Evolutionary conservation across 2,329 filamentous ascomycete genomes (phyloP).

Genomic region (Fusarium continuum): DNA sequence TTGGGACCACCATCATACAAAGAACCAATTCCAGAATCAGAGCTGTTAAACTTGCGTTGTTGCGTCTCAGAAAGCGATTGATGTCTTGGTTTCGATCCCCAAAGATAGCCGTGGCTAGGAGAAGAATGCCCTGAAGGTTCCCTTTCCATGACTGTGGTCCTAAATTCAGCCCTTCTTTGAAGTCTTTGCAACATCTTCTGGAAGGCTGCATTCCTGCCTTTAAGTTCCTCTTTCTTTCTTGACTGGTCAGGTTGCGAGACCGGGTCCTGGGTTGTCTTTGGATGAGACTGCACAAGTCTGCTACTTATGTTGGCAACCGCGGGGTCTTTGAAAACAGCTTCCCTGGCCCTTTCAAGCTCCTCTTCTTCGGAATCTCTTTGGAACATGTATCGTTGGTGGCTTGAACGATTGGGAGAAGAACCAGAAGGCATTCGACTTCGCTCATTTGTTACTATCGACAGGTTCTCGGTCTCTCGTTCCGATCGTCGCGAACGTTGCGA

Average conservation of each 20-base stretch:
- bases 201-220: constrained; percentile 37
- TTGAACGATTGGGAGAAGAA: background rate
- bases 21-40: constrained; percentile 15
- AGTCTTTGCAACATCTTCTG: constrained; percentile 43
- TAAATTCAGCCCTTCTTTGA: no score
- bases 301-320: constrained; percentile 25
- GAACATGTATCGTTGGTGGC: background rate
- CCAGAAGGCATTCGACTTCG: constrained; percentile 2
- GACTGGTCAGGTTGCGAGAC: background rate
- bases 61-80: background rate
- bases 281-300: background rate
- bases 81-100: background rate
- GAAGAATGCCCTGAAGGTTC: background rate
- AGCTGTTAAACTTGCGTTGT: background rate
- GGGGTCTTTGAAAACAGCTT: constrained; percentile 31
- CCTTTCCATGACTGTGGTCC: no score
- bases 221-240: background rate
- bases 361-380: background rate
- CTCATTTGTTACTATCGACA: background rate
- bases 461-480: constrained; percentile 9
- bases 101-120: background rate
- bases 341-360: constrained; percentile 9
- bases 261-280: background rate
- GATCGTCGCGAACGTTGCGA: background rate
- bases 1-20: background rate